Conservation (phyloP, 768 basidiomycete species). For the Tubosaeta sp. region DNA sequence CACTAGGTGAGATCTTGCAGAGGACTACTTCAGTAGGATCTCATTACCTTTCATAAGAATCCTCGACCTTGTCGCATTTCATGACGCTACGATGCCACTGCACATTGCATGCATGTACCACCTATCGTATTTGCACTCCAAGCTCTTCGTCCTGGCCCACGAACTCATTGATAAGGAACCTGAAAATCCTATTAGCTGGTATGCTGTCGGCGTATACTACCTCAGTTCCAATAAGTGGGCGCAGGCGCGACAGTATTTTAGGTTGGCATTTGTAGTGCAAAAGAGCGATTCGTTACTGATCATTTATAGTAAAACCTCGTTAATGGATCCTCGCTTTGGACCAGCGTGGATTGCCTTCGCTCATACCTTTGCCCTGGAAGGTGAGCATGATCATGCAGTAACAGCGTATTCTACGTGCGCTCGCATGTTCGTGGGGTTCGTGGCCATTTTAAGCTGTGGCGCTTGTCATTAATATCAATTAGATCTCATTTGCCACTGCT, state of each 20-base stretch:
- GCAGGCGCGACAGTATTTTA: constrained; percentile 92
- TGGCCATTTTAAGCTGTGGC: background rate
- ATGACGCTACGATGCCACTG: constrained; percentile 85
- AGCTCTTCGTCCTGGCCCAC: constrained; percentile 93
- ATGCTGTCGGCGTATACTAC: constrained; percentile 98
- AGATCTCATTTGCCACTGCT: constrained; percentile 95
- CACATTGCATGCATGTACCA: constrained; percentile 99
- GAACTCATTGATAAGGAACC: constrained; percentile 94
- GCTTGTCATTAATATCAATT: constrained; percentile 9
- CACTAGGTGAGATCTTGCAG: constrained; percentile 46
- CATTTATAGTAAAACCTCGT: constrained; percentile 75
- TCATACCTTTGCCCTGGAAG: constrained; percentile 95
- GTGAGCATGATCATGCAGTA: constrained; percentile 97
- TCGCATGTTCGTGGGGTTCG: constrained; percentile 89
- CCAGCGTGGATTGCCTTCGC: constrained; percentile 98
- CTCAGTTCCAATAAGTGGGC: constrained; percentile 81
- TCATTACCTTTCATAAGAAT: constrained; percentile 50
- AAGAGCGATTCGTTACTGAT: constrained; percentile 6
- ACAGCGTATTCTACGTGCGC: constrained; percentile 98
- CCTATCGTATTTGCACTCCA: constrained; percentile 83
- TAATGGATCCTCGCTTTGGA: constrained; percentile 95
- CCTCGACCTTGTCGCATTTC: constrained; percentile 76
- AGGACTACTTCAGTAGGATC: background rate
- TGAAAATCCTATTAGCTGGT: constrained; percentile 93
- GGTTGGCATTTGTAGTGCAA: constrained; percentile 45